Conservation (phyloP, 495 filamentous ascomycete species). For the Penicillium paradoxum region DNA sequence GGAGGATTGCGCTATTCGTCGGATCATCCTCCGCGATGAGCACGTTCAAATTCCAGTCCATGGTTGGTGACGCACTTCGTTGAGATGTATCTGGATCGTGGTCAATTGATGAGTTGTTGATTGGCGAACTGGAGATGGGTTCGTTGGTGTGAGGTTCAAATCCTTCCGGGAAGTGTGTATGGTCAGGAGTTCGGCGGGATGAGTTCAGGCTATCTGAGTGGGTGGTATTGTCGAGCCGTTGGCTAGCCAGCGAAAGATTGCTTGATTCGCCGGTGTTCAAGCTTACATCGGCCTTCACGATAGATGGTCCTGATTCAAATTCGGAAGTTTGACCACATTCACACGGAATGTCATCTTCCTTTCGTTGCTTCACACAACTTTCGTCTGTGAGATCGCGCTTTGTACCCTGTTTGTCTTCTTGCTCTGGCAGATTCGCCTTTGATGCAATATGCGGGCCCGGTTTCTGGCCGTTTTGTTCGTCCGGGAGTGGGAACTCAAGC, state of each 20-base stretch:
- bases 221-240: not conserved
- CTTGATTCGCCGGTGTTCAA: conserved; percentile 14
- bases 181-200: not conserved
- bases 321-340: conserved; percentile 12
- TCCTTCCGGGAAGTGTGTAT: not conserved
- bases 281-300: conserved; percentile 11
- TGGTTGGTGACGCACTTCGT: not conserved
- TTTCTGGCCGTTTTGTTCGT: conserved; percentile 4
- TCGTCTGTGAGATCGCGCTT: not conserved
- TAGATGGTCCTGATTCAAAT: conserved; percentile 5
- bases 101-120: not conserved
- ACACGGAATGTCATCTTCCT: not conserved
- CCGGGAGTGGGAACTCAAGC: conserved; percentile 26
- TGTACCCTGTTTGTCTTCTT: not conserved
- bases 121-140: not conserved
- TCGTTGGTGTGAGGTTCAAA: no score
- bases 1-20: conserved; percentile 77
- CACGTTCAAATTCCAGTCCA: conserved; percentile 46
- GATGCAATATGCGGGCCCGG: not conserved
- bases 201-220: not conserved
- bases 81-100: not conserved
- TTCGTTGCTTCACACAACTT: not conserved
- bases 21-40: conserved; percentile 87
- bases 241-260: conserved; percentile 4
- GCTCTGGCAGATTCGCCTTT: not conserved